Evolutionary conservation across 176 grass and related monocot genomes (phyloP), one percentile per base, ranked within the genome.

Genomic region (Carex cristatella): DNA sequence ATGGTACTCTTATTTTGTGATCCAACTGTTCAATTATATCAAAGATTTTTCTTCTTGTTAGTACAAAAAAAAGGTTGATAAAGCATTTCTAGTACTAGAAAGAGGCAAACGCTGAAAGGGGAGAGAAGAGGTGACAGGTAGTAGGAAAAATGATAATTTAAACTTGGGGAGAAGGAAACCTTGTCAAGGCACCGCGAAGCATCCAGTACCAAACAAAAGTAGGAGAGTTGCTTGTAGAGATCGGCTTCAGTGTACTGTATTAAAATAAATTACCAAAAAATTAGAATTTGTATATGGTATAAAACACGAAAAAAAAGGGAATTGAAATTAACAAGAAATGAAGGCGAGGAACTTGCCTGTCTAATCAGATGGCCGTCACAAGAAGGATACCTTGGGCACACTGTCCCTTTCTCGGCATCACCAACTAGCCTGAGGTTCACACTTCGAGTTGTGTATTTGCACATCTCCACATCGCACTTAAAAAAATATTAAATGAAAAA

Each of bases 351-450:
- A 85, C 70, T 55, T 82, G 94, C 93, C 91, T 94, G 93, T 94
- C 87, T 92, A 63, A 90, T 67, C 71, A 99, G 86, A 81, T 66
- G 91, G 61, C 97, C 97, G 1, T 95, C 93, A 81, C 91, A 99
- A 62, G 84, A 84, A 84, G 96, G 91, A 53, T 95, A 94, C 63
- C 93, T 99, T 10, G 91, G 96, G 76, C 96, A 99, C 65, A 99
- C 79, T 18, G 91, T 91, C 71, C 96, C 96, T 91, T 87, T 96
- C 69, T 91, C 88, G 10, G 90, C 86, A 89, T 99, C 93, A 15
- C 97, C 91, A 84, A 96, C 85, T 59, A 96, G 90, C 85, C 87
- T 92, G 88, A 99, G 91, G 89, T 94, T 99, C 75, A 99, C 53
- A 10, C 67, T 89, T 35, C 85, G 85, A 79, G 93, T 99, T 7